These are phyloP conservation scores for Diaporthe ampelina DNA, from an alignment of 2,329 filamentous ascomycete genomes.

Conservation along the genomic window DNA sequence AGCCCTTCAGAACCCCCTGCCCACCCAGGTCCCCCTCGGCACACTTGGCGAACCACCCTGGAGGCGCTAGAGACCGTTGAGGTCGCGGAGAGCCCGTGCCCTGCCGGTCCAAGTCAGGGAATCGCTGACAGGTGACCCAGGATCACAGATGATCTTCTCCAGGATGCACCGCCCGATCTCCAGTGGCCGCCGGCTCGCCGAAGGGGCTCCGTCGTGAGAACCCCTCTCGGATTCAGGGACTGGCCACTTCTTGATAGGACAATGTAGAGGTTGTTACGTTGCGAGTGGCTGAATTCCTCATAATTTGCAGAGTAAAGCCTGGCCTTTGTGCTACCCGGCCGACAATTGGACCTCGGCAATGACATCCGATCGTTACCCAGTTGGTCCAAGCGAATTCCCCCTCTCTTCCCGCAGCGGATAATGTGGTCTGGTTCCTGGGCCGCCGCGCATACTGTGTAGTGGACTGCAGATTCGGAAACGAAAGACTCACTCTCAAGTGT, in stretches of 20 bases:
- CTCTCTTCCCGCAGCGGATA: constrained; percentile 3
- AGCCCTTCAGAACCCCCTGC: neutral
- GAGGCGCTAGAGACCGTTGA: constrained; percentile 24
- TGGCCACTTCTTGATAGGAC: neutral
- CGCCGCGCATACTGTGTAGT: neutral
- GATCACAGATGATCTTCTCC: constrained; percentile 14
- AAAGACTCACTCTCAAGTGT: neutral
- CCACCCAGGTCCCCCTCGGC: neutral
- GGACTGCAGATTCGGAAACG: neutral
- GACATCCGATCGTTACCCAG: neutral
- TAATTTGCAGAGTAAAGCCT: neutral
- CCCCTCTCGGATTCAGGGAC: neutral
- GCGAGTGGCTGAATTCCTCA: neutral
- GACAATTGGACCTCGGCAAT: neutral
- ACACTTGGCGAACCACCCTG: constrained; percentile 20
- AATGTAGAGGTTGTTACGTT: neutral
- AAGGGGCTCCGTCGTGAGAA: neutral
- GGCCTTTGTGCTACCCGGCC: neutral
- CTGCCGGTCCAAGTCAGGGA: neutral
- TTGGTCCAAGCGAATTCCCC: neutral
- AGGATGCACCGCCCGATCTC: constrained; percentile 12
- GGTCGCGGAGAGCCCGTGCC: constrained; percentile 15
- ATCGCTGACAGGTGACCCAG: neutral
- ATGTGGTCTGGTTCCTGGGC: neutral
- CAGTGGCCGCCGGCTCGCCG: neutral